These are phyloP conservation scores for Diaporthe longicolla DNA, from an alignment of 2,329 filamentous ascomycete genomes.

Conservation along the genomic window DNA sequence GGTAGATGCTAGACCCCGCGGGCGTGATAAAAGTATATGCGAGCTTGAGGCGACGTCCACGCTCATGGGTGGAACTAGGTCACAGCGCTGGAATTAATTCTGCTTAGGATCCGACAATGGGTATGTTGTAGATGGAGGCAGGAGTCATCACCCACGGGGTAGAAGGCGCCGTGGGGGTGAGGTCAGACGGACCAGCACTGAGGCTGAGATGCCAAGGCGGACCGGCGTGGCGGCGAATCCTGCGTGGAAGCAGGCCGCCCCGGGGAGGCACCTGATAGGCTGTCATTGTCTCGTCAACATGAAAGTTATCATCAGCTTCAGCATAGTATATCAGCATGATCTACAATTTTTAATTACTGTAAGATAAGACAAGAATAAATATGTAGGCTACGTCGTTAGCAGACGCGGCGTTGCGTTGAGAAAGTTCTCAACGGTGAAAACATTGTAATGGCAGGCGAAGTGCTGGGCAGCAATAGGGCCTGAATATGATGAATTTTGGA, in stretches of 20 bases:
- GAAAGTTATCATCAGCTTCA: background rate
- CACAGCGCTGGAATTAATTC: too few species aligned
- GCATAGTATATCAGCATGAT: too few species aligned
- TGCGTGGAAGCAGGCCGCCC: background rate
- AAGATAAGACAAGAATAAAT: background rate
- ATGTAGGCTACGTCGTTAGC: background rate
- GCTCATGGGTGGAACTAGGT: background rate
- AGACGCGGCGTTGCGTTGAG: background rate
- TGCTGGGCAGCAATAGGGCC: too few species aligned
- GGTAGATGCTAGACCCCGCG: background rate
- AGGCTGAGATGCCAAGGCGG: constrained; percentile 25
- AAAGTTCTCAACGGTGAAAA: background rate
- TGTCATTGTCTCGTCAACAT: background rate
- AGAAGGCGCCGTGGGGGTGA: background rate
- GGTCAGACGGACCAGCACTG: constrained; percentile 7
- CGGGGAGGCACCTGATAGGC: constrained; percentile 3
- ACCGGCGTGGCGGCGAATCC: constrained; percentile 13
- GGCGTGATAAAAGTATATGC: too few species aligned
- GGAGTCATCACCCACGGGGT: background rate
- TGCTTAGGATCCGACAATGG: background rate
- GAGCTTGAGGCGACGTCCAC: background rate
- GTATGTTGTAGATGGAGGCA: background rate
- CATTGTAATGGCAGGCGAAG: too few species aligned
- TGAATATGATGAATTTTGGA: background rate
- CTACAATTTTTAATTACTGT: background rate